Percentiles rank a stretch among this genome's conserved stretches.
Evolutionary conservation across 345 rosid genomes (phyloP).

Genomic region (Arabidopsis thaliana): TAIR10.1 NC_003070.9:29858001-29858500

Average conservation of each 20-base stretch:
- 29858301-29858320: not conserved
- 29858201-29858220: constrained; percentile 34
- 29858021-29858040: not conserved
- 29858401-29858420: no score
- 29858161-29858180: constrained; percentile 42
- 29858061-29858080: constrained; percentile 37
- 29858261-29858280: constrained; percentile 30
- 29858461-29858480: no score
- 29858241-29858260: constrained; percentile 35
- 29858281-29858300: constrained; percentile 26
- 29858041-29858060: constrained; percentile 14
- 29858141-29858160: constrained; percentile 39
- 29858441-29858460: no score
- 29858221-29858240: constrained; percentile 38
- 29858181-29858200: constrained; percentile 35
- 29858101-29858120: constrained; percentile 25
- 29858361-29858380: no score
- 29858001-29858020: not conserved
- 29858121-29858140: constrained; percentile 34
- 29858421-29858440: no score
- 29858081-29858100: constrained; percentile 39
- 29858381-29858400: no score
- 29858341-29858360: not conserved
- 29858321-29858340: constrained; percentile 3
- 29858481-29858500: no score